These are phyloP conservation scores for Phlebopus sp. DNA, from an alignment of 1,284 basidiomycete genomes.

Conservation along the genomic window DNA sequence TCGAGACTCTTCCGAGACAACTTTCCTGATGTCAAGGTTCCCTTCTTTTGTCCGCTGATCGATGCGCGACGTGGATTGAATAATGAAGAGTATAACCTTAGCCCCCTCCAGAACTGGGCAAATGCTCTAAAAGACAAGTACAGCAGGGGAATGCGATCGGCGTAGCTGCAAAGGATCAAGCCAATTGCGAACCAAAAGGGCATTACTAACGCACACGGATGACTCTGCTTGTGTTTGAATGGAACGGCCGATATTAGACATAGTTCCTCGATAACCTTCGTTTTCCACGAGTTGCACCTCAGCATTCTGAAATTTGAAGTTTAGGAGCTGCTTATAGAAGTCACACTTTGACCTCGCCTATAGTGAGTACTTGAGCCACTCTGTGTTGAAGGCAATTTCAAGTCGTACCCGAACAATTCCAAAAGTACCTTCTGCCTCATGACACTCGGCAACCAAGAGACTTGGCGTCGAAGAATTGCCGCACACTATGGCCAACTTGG, in stretches of 20 bases:
- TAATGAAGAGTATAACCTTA: slow-evolving; percentile 46
- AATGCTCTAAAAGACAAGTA: slow-evolving; percentile 32
- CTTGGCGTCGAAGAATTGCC: slow-evolving; percentile 84
- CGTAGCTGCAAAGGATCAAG: slow-evolving; percentile 23
- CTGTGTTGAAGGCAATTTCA: slow-evolving; percentile 2
- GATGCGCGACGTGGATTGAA: slow-evolving; percentile 15
- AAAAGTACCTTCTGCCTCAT: slow-evolving; percentile 70
- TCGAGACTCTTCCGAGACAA: slow-evolving; percentile 44
- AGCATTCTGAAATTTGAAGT: slow-evolving; percentile 66
- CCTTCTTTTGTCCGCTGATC: slow-evolving; percentile 9
- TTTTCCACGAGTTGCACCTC: slow-evolving; percentile 74
- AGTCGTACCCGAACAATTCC: slow-evolving; percentile 68
- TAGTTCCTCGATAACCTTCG: slow-evolving; percentile 65
- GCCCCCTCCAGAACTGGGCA: slow-evolving; percentile 31
- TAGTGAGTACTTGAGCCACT: slow-evolving; percentile 6
- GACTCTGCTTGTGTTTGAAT: slow-evolving; percentile 56
- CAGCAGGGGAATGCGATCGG: slow-evolving; percentile 27
- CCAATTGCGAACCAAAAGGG: background rate
- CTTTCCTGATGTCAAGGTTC: slow-evolving; percentile 22
- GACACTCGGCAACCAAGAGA: slow-evolving; percentile 78
- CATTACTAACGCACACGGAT: slow-evolving; percentile 41
- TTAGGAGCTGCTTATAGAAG: slow-evolving; percentile 75
- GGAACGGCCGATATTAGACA: slow-evolving; percentile 63
- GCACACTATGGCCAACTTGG: slow-evolving; percentile 74
- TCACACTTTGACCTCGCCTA: slow-evolving; percentile 80